Evolutionary conservation across 371 early-diverging fungal genomes (phyloP).

Genomic region (Thermomucor indicae-seudaticae): DNA sequence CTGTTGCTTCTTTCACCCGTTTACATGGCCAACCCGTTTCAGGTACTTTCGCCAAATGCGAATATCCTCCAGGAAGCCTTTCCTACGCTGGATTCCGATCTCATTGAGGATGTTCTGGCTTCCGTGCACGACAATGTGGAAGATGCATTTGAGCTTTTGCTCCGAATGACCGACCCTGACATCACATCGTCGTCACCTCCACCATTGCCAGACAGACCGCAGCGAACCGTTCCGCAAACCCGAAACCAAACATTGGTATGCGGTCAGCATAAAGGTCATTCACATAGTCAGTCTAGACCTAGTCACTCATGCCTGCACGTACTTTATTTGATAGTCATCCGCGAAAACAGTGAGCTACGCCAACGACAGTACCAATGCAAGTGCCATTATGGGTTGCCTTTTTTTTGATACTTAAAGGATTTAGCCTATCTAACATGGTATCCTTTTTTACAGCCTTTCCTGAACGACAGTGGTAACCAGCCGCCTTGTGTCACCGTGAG

Average conservation of each 20-base stretch:
- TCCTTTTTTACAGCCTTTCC: conserved; percentile 6
- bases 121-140: conserved; percentile 9
- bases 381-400: background rate
- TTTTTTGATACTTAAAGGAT: background rate
- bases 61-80: conserved; percentile 20
- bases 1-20: background rate
- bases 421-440: too few relatives aligned
- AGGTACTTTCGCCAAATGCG: background rate
- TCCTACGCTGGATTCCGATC: conserved; percentile 4
- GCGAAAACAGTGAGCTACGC: too few relatives aligned
- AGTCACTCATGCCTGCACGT: too few relatives aligned
- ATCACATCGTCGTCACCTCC: background rate
- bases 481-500: background rate
- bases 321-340: too few relatives aligned
- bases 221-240: too few relatives aligned
- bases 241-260: too few relatives aligned
- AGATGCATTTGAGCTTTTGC: conserved; percentile 12
- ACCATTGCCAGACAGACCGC: background rate
- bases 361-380: too few relatives aligned
- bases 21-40: conserved; percentile 12
- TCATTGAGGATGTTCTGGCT: conserved; percentile 11
- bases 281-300: too few relatives aligned
- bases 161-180: conserved; percentile 14
- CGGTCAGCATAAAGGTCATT: too few relatives aligned
- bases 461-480: conserved; percentile 1